phyloP scores from a whole-genome alignment of 768 basidiomycete genomes.

The Boletus reticulatus region DNA sequence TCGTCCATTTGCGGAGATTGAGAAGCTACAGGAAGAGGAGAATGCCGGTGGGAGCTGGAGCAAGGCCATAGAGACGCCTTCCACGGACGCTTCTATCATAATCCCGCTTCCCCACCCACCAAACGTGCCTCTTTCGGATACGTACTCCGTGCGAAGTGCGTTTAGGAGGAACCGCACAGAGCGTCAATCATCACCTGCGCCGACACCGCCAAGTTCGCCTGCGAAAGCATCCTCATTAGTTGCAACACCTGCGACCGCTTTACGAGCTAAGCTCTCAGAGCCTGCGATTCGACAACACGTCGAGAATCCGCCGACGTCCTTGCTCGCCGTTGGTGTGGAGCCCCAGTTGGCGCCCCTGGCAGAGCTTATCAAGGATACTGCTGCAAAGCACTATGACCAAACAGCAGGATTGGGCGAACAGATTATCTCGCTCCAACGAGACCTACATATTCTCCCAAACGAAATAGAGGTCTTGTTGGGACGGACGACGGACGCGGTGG shows the following conservation, averaged over 20 bases:
- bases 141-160: constrained; percentile 21
- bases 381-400: constrained; percentile 35
- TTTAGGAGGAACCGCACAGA: constrained; percentile 14
- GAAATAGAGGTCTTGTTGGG: constrained; percentile 23
- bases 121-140: constrained; percentile 4
- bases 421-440: constrained; percentile 32
- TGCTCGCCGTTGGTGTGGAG: constrained; percentile 8
- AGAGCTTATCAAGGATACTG: constrained; percentile 35
- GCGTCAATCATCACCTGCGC: not conserved
- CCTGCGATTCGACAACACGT: constrained; percentile 18
- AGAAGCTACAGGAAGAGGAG: constrained; percentile 20
- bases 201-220: constrained; percentile 15
- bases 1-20: constrained; percentile 22
- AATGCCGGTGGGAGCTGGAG: not conserved
- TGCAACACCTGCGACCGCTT: not conserved
- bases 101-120: constrained; percentile 23
- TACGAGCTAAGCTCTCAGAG: constrained; percentile 20
- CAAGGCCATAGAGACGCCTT: constrained; percentile 11
- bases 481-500: not conserved
- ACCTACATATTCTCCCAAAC: constrained; percentile 28
- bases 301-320: constrained; percentile 14
- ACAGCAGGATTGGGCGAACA: constrained; percentile 33
- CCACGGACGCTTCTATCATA: constrained; percentile 24
- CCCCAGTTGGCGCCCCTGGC: constrained; percentile 26
- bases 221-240: not conserved